Conservation (phyloP, 768 basidiomycete genomes). For the Strobilomyces confusus region DNA sequence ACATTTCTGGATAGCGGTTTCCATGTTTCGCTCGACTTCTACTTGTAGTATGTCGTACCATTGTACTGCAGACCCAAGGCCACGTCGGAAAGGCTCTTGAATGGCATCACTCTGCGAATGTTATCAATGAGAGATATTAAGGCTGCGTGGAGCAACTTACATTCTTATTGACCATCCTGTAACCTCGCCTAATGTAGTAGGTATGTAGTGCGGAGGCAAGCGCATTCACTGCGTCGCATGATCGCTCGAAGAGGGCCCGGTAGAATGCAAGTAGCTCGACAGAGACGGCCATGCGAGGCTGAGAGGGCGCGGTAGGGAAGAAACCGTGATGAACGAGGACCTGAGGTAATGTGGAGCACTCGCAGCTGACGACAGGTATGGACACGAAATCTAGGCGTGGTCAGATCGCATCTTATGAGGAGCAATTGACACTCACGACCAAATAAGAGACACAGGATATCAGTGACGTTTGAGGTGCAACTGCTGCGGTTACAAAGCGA, state of each 20-base stretch:
- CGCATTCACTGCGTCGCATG: not conserved
- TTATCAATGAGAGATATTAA: not conserved
- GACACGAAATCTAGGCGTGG: too few species aligned
- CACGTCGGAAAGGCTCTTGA: constrained; percentile 26
- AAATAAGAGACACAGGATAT: too few species aligned
- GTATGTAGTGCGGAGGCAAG: not conserved
- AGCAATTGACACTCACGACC: too few species aligned
- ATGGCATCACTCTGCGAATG: not conserved
- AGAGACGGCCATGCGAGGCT: not conserved
- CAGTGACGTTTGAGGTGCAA: too few species aligned
- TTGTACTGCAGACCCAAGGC: constrained; percentile 23
- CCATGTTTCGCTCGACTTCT: constrained; percentile 6
- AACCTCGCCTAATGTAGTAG: not conserved
- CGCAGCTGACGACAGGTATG: too few species aligned
- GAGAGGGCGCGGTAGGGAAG: not conserved
- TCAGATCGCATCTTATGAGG: too few species aligned
- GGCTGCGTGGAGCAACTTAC: not conserved
- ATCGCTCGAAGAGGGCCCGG: not conserved
- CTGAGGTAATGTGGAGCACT: not conserved
- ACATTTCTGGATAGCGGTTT: too few species aligned
- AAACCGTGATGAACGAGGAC: not conserved
- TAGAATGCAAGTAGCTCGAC: not conserved
- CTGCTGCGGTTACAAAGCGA: too few species aligned
- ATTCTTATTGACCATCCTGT: not conserved
- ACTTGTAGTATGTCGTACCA: constrained; percentile 28